These are phyloP conservation scores for Saksenaea oblongispora DNA, from an alignment of 371 early-diverging fungal species.

Conservation along the genomic window DNA sequence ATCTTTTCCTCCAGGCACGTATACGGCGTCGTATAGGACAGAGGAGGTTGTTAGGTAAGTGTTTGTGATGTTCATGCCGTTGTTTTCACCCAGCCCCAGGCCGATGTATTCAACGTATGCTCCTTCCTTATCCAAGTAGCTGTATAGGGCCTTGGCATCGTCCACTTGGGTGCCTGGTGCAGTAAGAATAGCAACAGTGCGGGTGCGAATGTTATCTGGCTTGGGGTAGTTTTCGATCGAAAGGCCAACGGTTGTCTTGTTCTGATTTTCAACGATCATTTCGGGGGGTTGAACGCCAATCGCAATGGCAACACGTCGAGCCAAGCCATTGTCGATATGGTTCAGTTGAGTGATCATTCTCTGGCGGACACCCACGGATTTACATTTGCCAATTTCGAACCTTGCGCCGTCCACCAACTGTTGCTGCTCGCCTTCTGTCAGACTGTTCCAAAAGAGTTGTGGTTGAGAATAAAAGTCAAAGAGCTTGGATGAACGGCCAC, in stretches of 20 bases:
- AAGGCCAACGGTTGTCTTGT: slow-evolving; percentile 21
- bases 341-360: slow-evolving; percentile 39
- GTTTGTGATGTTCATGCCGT: slow-evolving; percentile 23
- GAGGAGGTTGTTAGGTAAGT: slow-evolving; percentile 35
- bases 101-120: slow-evolving; percentile 37
- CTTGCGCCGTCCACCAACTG: slow-evolving; percentile 41
- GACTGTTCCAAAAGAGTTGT: slow-evolving; percentile 44
- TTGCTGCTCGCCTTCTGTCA: slow-evolving; percentile 41
- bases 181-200: slow-evolving; percentile 38
- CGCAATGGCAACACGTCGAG: slow-evolving; percentile 37
- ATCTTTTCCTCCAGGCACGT: slow-evolving; percentile 35
- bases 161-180: slow-evolving; percentile 32
- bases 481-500: slow-evolving; percentile 29
- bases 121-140: slow-evolving; percentile 24
- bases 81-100: slow-evolving; percentile 18
- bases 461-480: slow-evolving; percentile 51
- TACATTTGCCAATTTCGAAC: slow-evolving; percentile 44
- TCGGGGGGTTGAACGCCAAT: slow-evolving; percentile 34
- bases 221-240: slow-evolving; percentile 40
- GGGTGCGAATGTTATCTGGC: slow-evolving; percentile 28
- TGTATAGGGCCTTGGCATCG: slow-evolving; percentile 31
- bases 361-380: slow-evolving; percentile 28
- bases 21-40: slow-evolving; percentile 42
- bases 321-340: slow-evolving; percentile 43
- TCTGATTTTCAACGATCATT: slow-evolving; percentile 22